phyloP scores from a whole-genome alignment of 75 land plant genomes.

The Selaginella tamariscina region DNA sequence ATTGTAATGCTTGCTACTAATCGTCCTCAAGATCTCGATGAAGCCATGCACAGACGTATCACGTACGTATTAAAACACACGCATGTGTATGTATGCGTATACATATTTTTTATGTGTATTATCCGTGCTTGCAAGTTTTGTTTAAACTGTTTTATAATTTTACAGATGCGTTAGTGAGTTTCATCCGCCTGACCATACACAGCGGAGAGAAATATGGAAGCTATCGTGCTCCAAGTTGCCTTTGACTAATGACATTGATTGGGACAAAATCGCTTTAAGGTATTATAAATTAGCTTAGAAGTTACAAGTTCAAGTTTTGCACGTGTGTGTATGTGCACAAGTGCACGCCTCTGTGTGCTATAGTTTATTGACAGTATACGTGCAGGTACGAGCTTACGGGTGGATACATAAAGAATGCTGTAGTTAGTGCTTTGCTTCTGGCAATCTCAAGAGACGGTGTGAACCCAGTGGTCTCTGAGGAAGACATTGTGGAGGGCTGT shows the following conservation, averaged over 20 bases:
- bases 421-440: constrained; percentile 22
- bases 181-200: constrained; percentile 28
- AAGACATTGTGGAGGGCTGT: constrained; percentile 25
- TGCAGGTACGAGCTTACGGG: constrained; percentile 26
- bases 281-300: not conserved
- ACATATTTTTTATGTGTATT: too few relatives aligned
- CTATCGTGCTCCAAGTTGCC: constrained; percentile 20
- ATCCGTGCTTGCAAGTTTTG: not conserved
- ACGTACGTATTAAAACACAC: too few relatives aligned
- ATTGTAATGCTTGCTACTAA: constrained; percentile 29
- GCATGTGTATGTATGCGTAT: too few relatives aligned
- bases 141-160: not conserved
- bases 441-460: constrained; percentile 25
- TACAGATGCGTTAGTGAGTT: constrained; percentile 29
- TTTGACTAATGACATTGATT: constrained; percentile 18
- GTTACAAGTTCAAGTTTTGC: too few relatives aligned
- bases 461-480: constrained; percentile 22
- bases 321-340: too few relatives aligned
- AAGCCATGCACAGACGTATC: constrained; percentile 27
- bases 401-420: constrained; percentile 26
- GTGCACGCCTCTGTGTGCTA: too few relatives aligned
- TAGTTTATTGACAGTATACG: not conserved
- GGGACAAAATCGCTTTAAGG: constrained; percentile 26
- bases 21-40: constrained; percentile 26
- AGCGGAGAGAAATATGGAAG: constrained; percentile 25